Conservation (phyloP, 2,329 filamentous ascomycete genomes). For the Colletotrichum magnum region DNA sequence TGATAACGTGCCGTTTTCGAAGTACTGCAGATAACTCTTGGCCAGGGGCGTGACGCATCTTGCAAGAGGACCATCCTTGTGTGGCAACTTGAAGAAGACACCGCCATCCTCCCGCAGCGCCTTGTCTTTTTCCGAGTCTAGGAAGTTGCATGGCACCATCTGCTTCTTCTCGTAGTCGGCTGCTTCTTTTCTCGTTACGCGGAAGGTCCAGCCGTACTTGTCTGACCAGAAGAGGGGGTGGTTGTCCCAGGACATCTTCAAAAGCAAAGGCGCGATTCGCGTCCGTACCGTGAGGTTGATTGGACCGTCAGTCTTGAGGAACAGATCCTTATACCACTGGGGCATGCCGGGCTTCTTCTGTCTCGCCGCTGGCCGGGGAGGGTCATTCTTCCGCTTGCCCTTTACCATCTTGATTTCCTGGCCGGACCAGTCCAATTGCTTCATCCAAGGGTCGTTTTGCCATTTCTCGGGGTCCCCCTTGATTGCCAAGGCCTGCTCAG, state of each 20-base stretch:
- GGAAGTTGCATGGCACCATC: slow-evolving; percentile 81
- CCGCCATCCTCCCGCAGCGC: slow-evolving; percentile 75
- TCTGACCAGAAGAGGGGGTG: slow-evolving; percentile 94
- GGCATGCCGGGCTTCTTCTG: slow-evolving; percentile 98
- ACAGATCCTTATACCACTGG: slow-evolving; percentile 95
- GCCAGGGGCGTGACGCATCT: slow-evolving; percentile 90
- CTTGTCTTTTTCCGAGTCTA: slow-evolving; percentile 76
- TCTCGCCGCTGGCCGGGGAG: slow-evolving; percentile 80
- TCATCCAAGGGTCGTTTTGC: slow-evolving; percentile 88
- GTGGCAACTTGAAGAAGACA: slow-evolving; percentile 92
- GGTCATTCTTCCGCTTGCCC: slow-evolving; percentile 87
- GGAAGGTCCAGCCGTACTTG: slow-evolving; percentile 93
- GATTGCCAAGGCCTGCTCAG: slow-evolving; percentile 82
- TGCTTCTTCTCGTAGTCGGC: slow-evolving; percentile 78
- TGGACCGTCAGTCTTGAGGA: slow-evolving; percentile 74
- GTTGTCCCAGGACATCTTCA: slow-evolving; percentile 90
- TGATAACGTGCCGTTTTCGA: slow-evolving; percentile 88
- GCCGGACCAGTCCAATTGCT: slow-evolving; percentile 94
- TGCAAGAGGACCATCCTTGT: slow-evolving; percentile 91
- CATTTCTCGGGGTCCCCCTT: slow-evolving; percentile 80
- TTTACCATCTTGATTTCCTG: slow-evolving; percentile 94
- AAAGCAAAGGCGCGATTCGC: slow-evolving; percentile 85
- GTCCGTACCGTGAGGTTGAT: slow-evolving; percentile 90
- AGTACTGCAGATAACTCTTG: slow-evolving; percentile 91
- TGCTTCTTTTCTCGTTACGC: slow-evolving; percentile 74